A percentile compares a stretch with the other conserved stretches of the same genome.
These are phyloP conservation scores for Secale cereale DNA, from an alignment of 176 grass and related monocot species.

Conservation along the genomic window DNA sequence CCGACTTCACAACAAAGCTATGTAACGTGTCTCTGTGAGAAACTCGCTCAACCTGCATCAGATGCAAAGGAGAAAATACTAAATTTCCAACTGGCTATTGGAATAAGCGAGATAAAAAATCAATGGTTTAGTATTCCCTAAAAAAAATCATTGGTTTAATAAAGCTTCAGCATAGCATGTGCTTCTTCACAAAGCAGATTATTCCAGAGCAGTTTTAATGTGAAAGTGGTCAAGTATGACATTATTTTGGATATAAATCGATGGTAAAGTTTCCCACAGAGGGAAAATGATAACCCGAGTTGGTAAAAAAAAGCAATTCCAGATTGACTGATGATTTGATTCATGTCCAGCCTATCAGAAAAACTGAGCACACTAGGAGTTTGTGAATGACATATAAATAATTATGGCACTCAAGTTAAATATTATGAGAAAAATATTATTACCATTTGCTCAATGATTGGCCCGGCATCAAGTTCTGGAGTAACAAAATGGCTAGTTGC, in stretches of 20 bases:
- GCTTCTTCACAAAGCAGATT: not conserved
- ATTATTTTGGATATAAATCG: not conserved
- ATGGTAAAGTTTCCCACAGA: not conserved
- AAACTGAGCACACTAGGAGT: not conserved
- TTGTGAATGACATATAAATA: not conserved
- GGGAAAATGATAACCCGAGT: not conserved
- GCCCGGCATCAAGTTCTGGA: constrained; percentile 82
- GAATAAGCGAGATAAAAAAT: not conserved
- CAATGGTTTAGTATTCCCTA: not conserved
- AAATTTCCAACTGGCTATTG: not conserved
- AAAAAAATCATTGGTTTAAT: not conserved
- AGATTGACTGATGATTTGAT: not conserved
- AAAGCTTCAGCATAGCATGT: not conserved
- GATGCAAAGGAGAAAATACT: not conserved
- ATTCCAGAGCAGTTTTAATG: not conserved
- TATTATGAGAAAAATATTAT: not conserved
- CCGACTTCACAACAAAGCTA: constrained; percentile 83
- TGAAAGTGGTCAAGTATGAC: not conserved
- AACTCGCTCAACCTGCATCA: constrained; percentile 75
- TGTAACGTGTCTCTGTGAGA: constrained; percentile 79
- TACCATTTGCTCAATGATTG: constrained; percentile 98
- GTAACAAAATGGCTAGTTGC: constrained; percentile 97
- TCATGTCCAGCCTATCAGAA: not conserved
- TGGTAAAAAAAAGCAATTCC: not conserved
- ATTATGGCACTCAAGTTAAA: not conserved